Evolutionary conservation across 192 early-diverging fungal species (phyloP), one percentile per base, ranked within the genome.

Genomic region (Lobosporangium transversale): DNA sequence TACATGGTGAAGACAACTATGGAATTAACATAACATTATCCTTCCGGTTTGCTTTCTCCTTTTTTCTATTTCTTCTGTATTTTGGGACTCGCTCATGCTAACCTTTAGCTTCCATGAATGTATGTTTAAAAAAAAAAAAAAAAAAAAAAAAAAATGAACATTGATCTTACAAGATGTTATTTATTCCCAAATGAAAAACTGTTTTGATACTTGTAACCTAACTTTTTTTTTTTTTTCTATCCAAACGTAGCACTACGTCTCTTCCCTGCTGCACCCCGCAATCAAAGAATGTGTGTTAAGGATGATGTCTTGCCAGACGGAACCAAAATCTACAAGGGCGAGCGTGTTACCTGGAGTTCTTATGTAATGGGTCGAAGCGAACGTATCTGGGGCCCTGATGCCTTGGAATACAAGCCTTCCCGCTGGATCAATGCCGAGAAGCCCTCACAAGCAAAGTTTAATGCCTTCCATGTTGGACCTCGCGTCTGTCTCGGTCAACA

Each of bases 301-400:
- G 89, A 93, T 56, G 82, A 84, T 49, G 50, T 88, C 9, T 67
- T 87, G 31, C 91, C 91, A 4, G 88, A 90, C 56, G 89, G 89
- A 8, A 88, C 83, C 8, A 45, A 62, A 29, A 79, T 94, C 18
- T 61, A 70, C 21, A 83, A 81, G 30, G 90, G 90, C 21, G 79
- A 85, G 7, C 52, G 51, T 30, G 76, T 92, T 2, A 61, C 53
- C 0, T 91, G 81, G 83, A 62, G 44, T 14, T 71, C 81, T 2
- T 94, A 83, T 30, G 66, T 66, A 14, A 84, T 88, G 80, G 91
- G 88, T 8, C 70, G 89, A 50, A 67, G 50, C 11, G 66, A 82
- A 54, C 56, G 65, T 2, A 62, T 90, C 52, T 93, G 90, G 91
- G 91, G 91, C 14, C 49, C 63, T 26, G 86, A 92, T 63, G 90